Evolutionary conservation across 2,329 filamentous ascomycete genomes (phyloP).

Genomic region (Sarocladiaceae sp.): DNA sequence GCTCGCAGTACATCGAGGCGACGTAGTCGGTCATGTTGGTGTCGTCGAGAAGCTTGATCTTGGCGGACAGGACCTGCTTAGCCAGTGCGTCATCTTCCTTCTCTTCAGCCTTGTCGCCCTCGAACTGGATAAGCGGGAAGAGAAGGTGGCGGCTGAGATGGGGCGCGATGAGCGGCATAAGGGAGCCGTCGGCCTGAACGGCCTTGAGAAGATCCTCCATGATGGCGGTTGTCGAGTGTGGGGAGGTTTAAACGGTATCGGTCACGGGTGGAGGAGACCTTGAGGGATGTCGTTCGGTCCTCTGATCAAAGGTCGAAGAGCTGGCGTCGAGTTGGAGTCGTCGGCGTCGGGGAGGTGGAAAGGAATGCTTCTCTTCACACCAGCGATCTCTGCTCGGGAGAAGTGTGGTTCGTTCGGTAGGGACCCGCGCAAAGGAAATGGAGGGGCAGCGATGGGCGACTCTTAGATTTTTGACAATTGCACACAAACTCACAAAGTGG

Average conservation of each 20-base stretch:
- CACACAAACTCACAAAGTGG: constrained; percentile 16
- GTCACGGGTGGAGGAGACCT: neutral
- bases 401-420: constrained; percentile 1
- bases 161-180: constrained; percentile 82
- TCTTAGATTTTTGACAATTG: constrained; percentile 27
- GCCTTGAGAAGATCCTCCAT: constrained; percentile 41
- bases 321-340: neutral
- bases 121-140: constrained; percentile 93
- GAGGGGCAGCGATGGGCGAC: constrained; percentile 36
- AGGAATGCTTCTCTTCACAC: neutral
- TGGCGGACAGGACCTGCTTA: constrained; percentile 72
- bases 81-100: constrained; percentile 52
- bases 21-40: constrained; percentile 99
- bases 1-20: constrained; percentile 81
- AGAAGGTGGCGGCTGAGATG: constrained; percentile 94
- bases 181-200: constrained; percentile 60
- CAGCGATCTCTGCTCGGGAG: constrained; percentile 1
- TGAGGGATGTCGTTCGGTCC: neutral
- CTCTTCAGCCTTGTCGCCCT: constrained; percentile 74
- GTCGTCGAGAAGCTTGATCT: constrained; percentile 89
- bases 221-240: constrained; percentile 18
- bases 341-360: constrained; percentile 9
- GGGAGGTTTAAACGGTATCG: constrained; percentile 8
- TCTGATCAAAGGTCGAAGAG: neutral
- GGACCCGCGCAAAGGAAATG: constrained; percentile 17